These are phyloP conservation scores for Aeschynomene evenia DNA, from an alignment of 306 rosid genomes.

Conservation along the genomic window DNA sequence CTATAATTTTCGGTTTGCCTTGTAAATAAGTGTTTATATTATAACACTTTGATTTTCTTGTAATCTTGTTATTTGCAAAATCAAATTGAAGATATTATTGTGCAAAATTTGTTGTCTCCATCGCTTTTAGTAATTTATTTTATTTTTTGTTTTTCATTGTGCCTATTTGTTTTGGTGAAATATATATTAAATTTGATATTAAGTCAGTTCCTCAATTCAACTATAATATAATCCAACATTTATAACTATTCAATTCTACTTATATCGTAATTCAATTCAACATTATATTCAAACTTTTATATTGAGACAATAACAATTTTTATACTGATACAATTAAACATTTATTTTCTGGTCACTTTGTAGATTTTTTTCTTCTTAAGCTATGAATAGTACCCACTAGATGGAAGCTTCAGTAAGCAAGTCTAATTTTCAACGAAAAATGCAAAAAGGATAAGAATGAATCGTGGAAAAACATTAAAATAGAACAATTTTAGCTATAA, in stretches of 20 bases:
- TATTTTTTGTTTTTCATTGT: neutral
- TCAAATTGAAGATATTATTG: slow-evolving; percentile 8
- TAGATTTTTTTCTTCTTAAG: neutral
- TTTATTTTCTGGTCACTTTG: neutral
- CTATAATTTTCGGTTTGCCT: slow-evolving; percentile 6
- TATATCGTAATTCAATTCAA: too few relatives aligned
- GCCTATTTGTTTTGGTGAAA: too few relatives aligned
- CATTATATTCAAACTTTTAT: too few relatives aligned
- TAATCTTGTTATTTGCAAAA: slow-evolving; percentile 12
- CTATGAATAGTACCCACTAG: neutral
- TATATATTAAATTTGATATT: too few relatives aligned
- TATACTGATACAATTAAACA: too few relatives aligned
- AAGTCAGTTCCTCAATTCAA: too few relatives aligned
- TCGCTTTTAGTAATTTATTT: neutral
- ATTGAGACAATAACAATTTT: too few relatives aligned
- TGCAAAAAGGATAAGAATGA: neutral
- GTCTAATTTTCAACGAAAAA: slow-evolving; percentile 8
- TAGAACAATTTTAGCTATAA: neutral
- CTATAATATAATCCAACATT: too few relatives aligned
- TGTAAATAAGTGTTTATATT: neutral
- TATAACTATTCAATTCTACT: too few relatives aligned
- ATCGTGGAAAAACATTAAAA: neutral
- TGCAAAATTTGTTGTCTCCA: neutral
- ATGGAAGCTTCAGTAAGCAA: neutral
- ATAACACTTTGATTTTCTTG: slow-evolving; percentile 12